Evolutionary conservation across 2,329 filamentous ascomycete species (phyloP).

Genomic region (Trichoderma sp.): DNA sequence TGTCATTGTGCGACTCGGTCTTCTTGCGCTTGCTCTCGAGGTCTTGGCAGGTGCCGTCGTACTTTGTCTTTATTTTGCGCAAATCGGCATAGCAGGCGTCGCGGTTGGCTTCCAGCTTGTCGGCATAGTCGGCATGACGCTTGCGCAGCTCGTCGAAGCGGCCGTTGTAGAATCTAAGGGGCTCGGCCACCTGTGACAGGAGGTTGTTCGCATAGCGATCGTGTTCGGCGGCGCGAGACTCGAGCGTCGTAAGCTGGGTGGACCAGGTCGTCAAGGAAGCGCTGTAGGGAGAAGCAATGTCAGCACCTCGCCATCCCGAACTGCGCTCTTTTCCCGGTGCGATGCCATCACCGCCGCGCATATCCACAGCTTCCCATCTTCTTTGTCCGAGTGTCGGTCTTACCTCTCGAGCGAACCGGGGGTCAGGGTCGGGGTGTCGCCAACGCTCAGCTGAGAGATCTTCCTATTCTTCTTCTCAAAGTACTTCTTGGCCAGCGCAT

Average conservation of each 20-base stretch:
- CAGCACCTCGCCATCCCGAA: not conserved
- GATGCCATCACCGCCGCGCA: not conserved
- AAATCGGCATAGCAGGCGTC: slow-evolving; percentile 80
- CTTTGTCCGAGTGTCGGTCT: not conserved
- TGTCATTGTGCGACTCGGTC: slow-evolving; percentile 90
- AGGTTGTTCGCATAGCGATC: slow-evolving; percentile 79
- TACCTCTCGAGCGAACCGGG: slow-evolving; percentile 91
- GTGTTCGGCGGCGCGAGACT: slow-evolving; percentile 83
- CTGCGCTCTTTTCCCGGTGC: not conserved
- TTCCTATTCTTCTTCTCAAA: slow-evolving; percentile 96
- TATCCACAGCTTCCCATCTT: not conserved
- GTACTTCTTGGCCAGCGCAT: slow-evolving; percentile 87
- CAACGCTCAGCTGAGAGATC: slow-evolving; percentile 81
- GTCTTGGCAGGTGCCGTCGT: slow-evolving; percentile 89
- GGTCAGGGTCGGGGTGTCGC: slow-evolving; percentile 87
- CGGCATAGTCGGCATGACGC: slow-evolving; percentile 82
- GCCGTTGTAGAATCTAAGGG: slow-evolving; percentile 68
- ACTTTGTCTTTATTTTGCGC: slow-evolving; percentile 87
- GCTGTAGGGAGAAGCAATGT: slow-evolving; percentile 40
- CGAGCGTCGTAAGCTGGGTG: slow-evolving; percentile 85
- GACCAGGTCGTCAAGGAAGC: slow-evolving; percentile 97
- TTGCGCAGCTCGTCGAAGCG: slow-evolving; percentile 92
- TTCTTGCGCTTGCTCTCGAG: slow-evolving; percentile 95
- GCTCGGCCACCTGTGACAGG: slow-evolving; percentile 77
- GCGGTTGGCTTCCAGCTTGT: slow-evolving; percentile 83